phyloP scores from a whole-genome alignment of 2,329 filamentous ascomycete species.

The Monascus ruber region DNA sequence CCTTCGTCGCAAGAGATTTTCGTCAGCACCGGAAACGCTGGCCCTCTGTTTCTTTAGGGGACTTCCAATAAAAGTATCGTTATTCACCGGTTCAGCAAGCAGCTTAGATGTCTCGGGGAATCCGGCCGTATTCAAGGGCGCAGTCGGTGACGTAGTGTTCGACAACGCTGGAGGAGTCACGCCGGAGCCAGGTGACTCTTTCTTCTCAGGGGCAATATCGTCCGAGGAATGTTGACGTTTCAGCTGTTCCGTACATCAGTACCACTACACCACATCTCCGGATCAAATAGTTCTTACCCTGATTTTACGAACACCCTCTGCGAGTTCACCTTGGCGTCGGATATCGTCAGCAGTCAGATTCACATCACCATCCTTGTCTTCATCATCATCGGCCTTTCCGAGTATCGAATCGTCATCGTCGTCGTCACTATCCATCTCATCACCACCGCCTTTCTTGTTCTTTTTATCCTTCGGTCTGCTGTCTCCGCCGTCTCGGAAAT shows the following conservation, averaged over 20 bases:
- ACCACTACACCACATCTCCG: neutral
- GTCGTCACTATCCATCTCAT: conserved; percentile 64
- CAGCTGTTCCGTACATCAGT: conserved; percentile 34
- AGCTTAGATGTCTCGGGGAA: conserved; percentile 12
- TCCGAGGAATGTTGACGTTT: conserved; percentile 57
- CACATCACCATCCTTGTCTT: conserved; percentile 37
- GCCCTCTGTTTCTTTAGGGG: conserved; percentile 38
- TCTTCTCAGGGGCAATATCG: conserved; percentile 31
- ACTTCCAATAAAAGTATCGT: conserved; percentile 30
- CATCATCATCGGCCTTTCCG: conserved; percentile 52
- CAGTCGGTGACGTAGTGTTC: conserved; percentile 25
- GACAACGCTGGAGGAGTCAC: conserved; percentile 23
- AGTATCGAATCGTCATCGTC: conserved; percentile 55
- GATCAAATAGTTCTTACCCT: conserved; percentile 38
- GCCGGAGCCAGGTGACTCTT: conserved; percentile 26
- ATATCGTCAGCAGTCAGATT: conserved; percentile 51
- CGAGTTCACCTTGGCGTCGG: conserved; percentile 47
- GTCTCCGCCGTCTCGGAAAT: conserved; percentile 63
- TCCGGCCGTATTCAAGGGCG: conserved; percentile 7
- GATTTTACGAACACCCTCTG: conserved; percentile 55
- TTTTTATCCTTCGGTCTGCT: conserved; percentile 48
- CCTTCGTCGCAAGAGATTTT: conserved; percentile 28
- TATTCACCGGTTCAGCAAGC: conserved; percentile 16
- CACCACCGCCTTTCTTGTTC: conserved; percentile 44
- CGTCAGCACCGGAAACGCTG: conserved; percentile 33